These are phyloP conservation scores for Graphilbum ipis-grandicollis DNA, from an alignment of 2,329 filamentous ascomycete species.

Conservation along the genomic window DNA sequence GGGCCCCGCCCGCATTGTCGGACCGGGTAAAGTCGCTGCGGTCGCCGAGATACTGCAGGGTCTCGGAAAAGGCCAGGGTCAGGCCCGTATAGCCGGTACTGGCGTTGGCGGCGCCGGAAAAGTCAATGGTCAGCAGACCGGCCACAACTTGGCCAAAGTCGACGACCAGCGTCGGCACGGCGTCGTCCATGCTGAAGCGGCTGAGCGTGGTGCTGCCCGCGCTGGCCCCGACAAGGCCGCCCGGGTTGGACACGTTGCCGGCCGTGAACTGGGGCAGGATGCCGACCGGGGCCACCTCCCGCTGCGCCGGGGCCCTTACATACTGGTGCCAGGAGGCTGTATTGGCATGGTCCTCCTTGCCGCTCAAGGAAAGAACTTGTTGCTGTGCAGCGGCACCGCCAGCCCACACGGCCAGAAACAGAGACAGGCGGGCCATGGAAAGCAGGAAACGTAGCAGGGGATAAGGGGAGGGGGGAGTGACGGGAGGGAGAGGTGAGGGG, in stretches of 20 bases:
- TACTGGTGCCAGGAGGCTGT: constrained; percentile 21
- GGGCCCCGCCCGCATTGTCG: constrained; percentile 14
- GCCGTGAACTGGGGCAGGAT: constrained; percentile 13
- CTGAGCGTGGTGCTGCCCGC: constrained; percentile 16
- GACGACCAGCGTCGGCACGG: constrained; percentile 22
- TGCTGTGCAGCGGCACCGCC: constrained; percentile 4
- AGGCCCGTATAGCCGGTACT: constrained; percentile 18
- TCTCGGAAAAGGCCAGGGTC: constrained; percentile 31
- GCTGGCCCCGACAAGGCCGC: constrained; percentile 14
- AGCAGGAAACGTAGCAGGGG: no score
- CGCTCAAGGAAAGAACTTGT: constrained; percentile 5
- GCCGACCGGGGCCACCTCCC: constrained; percentile 15
- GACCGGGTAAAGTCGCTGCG: constrained; percentile 31
- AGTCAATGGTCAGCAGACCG: constrained; percentile 24
- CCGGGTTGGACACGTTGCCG: constrained; percentile 21
- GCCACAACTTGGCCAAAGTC: constrained; percentile 32
- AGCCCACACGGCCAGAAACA: neutral
- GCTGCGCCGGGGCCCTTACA: constrained; percentile 19
- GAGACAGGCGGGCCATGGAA: constrained; percentile 1
- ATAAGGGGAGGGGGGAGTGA: no score
- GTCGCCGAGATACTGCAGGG: constrained; percentile 23
- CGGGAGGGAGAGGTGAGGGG: no score
- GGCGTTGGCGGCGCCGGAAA: constrained; percentile 16
- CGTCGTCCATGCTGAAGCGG: constrained; percentile 7
- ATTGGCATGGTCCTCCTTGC: no score